Conservation (phyloP, 306 rosid genomes). For the Dalbergia cochinchinensis region DNA sequence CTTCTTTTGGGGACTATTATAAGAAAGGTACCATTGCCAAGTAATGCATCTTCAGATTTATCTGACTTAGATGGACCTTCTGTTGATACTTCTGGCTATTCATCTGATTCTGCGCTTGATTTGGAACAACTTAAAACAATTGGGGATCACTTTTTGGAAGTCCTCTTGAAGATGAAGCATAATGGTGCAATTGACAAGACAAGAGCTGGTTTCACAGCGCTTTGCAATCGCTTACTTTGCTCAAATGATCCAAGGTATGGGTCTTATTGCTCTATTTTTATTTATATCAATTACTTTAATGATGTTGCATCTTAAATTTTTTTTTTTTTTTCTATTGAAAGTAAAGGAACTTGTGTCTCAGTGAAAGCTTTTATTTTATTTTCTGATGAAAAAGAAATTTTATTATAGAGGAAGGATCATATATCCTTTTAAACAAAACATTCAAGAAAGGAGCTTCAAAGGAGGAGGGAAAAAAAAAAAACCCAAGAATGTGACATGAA, state of each 20-base stretch:
- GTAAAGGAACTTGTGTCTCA: background rate
- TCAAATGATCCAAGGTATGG: conserved; percentile 82
- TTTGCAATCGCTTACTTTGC: conserved; percentile 95
- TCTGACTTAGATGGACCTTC: conserved; percentile 49
- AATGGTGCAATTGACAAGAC: conserved; percentile 99
- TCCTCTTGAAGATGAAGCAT: conserved; percentile 97
- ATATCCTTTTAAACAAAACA: background rate
- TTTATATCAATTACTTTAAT: conserved; percentile 14
- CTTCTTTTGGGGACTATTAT: conserved; percentile 95
- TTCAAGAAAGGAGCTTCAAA: background rate
- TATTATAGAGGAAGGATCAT: background rate
- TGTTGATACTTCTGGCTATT: conserved; percentile 48
- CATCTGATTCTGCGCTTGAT: conserved; percentile 74
- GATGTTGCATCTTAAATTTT: conserved; percentile 7
- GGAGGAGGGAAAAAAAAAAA: background rate
- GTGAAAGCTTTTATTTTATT: background rate
- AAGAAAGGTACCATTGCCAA: conserved; percentile 89
- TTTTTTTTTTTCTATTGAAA: conserved; percentile 4
- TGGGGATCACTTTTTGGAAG: conserved; percentile 96
- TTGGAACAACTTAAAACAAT: conserved; percentile 84
- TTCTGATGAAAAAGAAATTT: background rate
- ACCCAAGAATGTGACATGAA: background rate
- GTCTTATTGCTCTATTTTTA: conserved; percentile 23
- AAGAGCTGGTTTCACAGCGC: conserved; percentile 98
- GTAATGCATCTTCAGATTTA: conserved; percentile 56